Evolutionary conservation across 805 yeast species (phyloP), one percentile per base, ranked within the genome.

Genomic region (Kuraishia ogatae): DNA sequence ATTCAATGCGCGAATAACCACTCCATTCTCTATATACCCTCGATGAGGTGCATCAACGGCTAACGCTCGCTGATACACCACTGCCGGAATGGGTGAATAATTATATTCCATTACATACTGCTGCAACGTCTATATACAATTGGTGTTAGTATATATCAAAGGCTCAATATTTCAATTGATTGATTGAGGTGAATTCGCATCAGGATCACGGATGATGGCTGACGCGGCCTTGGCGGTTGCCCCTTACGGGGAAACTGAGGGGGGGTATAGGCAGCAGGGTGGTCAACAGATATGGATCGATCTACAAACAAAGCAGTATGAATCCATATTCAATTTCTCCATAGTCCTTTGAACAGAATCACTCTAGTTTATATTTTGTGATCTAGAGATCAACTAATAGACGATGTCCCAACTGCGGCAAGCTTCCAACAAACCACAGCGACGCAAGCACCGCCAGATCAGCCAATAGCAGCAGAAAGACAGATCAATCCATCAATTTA

Each of bases 401-500:
- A 26, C 10, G 29, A 26, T 26, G 29, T 10, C 29, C 10, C 29
- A 26, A 26, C 29, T 26, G 10, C 43, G 13, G 17, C 13, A 11
- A 10, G 4, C 13, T 35, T 15, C 15, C 43, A 10, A 10, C 6
- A 10, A 35, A 3, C 43, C 43, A 35, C 43, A 35, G 43, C 43
- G 43, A 35, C 43, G 13, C 43, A 26, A 10, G 4, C 35, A 11
- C 35, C n/a, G 43, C n/a, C 43, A 35, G 43, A 35, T 35, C 43
- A 35, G 4, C 29, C 29, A 10, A 5, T 26, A 10, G 29, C 43
- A 28, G 51, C 48, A 49, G 43, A 48, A 29, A 19, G 21, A 35
- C 43, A 47, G 54, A 53, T 46, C 59, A 55, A 60, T 55, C 58
- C 43, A 35, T 35, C 43, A 47, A 11, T 15, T 13, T 13, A 2